Evolutionary conservation across 306 rosid genomes (phyloP), one percentile per base, ranked within the genome.

Genomic region (Castanea mollissima): DNA sequence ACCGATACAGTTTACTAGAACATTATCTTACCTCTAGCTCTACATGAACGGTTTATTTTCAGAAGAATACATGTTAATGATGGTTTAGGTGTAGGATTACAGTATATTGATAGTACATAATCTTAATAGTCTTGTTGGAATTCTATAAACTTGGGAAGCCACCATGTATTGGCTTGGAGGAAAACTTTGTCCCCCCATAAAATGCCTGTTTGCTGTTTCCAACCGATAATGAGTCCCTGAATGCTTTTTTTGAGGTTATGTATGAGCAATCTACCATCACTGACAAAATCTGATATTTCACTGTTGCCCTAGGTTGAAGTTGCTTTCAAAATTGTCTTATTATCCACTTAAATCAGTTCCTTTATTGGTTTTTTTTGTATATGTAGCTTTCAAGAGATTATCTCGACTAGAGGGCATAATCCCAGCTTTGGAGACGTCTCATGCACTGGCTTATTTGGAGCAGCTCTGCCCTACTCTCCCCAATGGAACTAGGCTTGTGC

Each of bases 371-470:
- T 6, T 27, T 51, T 71, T 79, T 76, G 31, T 70, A 54, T 67
- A 14, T 74, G 90, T 88, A 95, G 99, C 96, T 62, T 95, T 95
- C 44, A 90, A 91, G 86, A 86, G 97, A 77, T 83, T 92, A 62
- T 92, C 98, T 0, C 84, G 92, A 69, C 86, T 95, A 38, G 99
- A 95, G 87, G 99, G 99, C 84, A 95, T 95, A 74, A 91, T 95
- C 83, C 99, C 99, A 31, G 99, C 99, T 63, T 23, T 95, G 84
- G 99, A 95, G 84, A 95, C 99, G 27, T 95, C 98, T 35, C 99
- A 95, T 87, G 99, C 99, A 3, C 73, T 95, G 86, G 99, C 98
- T 15, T 90, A 92, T 83, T 69, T 92, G 13, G 99, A 92, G 84
- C 82, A 89, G 86, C 79, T 95, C 19, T 95, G 99, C 74, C 98